Conservation (phyloP, 495 filamentous ascomycete species). For the Sordaria brevicollis region DNA sequence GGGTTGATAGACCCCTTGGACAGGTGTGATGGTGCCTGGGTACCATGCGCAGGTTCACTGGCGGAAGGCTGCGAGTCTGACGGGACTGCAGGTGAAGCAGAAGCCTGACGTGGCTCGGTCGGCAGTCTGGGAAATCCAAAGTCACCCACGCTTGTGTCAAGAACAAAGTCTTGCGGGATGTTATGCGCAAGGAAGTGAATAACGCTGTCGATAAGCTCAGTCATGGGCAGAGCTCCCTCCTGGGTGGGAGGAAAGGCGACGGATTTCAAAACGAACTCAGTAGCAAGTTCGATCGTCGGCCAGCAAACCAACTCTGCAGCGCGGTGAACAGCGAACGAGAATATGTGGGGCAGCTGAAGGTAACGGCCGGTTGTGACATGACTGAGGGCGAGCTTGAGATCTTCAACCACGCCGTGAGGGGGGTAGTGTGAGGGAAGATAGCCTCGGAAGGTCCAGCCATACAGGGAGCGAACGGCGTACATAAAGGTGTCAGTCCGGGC, state of each 20-base stretch:
- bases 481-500: constrained; percentile 38
- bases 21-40: constrained; percentile 30
- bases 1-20: neutral
- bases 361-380: constrained; percentile 44
- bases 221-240: constrained; percentile 1
- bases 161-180: constrained; percentile 39
- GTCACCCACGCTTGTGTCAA: constrained; percentile 33
- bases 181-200: constrained; percentile 34
- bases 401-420: constrained; percentile 22
- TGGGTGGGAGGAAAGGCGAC: constrained; percentile 14
- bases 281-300: constrained; percentile 42
- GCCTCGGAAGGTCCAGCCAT: constrained; percentile 27
- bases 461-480: constrained; percentile 37
- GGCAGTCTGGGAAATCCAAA: constrained; percentile 27
- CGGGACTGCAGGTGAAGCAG: neutral
- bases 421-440: constrained; percentile 9
- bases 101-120: neutral
- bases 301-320: constrained; percentile 38
- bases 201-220: constrained; percentile 24
- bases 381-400: constrained; percentile 38
- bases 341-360: constrained; percentile 33
- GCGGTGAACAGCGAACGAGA: constrained; percentile 33
- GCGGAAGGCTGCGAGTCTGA: neutral
- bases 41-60: constrained; percentile 6
- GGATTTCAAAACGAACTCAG: constrained; percentile 25